Evolutionary conservation across 345 rosid species (phyloP), one percentile per base, ranked within the genome.

Genomic region (Brassica carinata): DNA sequence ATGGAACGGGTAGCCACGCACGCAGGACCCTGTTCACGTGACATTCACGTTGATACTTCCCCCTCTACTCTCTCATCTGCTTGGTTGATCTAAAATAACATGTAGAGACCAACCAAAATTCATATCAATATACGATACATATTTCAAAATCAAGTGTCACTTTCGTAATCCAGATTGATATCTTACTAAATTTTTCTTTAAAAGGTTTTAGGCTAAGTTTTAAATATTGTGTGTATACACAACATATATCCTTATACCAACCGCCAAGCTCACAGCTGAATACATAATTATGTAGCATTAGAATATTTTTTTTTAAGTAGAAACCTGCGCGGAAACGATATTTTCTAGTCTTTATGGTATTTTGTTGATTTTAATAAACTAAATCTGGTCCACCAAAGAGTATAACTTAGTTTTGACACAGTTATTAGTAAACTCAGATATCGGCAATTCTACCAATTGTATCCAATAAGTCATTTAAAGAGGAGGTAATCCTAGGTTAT

Each of bases 1-100:
- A 40, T 7, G 73, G 69, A 77, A 79, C 78, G 77, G 73, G 77
- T 73, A 79, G 82, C 73, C 77, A 79, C 77, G 77, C 78, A 79
- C 77, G 82, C 73, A 79, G 53, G 74, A 66, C 68, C 59, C 73
- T 13, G 1, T 72, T 29, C 82, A 79, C 82, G 82, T 79, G 82
- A 72, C 68, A 27, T 72, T 66, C 82, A 79, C 82, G 29, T 79
- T 73, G 63, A 29, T 59, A 59, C 8, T 72, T 79, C 77, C 67
- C 72, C 77, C 14, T 66, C 33, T 71, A 18, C 26, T 23, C 58
- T 64, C 73, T 79, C 34, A 5, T 59, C 69, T 73, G 5, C n/a
- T 72, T 78, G 67, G 70, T 36, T 65, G 72, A 72, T 78, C 72
- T 8, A 8, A 63, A 3, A 8, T 23, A 31, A 70, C 81, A 77